Percentiles rank a stretch among this genome's conserved stretches.
Evolutionary conservation across 441 rosid species (phyloP).

Genomic region (Geranium incanum): DNA sequence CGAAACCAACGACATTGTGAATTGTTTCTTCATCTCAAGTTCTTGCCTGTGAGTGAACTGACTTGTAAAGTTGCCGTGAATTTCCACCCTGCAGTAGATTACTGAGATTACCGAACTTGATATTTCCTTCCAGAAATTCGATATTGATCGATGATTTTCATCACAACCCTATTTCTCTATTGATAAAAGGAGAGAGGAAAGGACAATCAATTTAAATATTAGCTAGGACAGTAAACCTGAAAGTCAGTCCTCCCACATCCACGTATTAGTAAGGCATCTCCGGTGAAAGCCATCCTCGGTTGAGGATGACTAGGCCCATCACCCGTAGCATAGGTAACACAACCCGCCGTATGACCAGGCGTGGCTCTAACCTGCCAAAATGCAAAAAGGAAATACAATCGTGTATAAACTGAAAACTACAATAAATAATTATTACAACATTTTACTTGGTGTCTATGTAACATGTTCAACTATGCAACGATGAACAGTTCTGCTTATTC

Average conservation of each 20-base stretch:
- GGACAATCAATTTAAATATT: neutral
- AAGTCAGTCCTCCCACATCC: constrained; percentile 98
- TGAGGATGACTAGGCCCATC: constrained; percentile 69
- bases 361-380: constrained; percentile 67
- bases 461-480: neutral
- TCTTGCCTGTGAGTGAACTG: constrained; percentile 87
- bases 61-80: constrained; percentile 67
- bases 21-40: constrained; percentile 4
- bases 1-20: neutral
- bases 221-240: constrained; percentile 43
- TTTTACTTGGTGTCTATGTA: neutral
- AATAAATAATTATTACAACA: neutral
- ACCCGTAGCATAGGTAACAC: constrained; percentile 87
- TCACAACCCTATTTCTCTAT: neutral
- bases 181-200: neutral
- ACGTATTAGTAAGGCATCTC: constrained; percentile 75
- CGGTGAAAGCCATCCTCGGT: constrained; percentile 93
- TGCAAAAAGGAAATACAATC: neutral
- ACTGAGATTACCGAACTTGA: neutral
- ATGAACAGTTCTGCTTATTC: neutral
- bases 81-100: constrained; percentile 62
- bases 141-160: neutral
- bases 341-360: constrained; percentile 88
- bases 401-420: neutral
- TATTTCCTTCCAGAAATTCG: neutral